Conservation (phyloP, 2,329 filamentous ascomycete species). For the Colletotrichum incanum region DNA sequence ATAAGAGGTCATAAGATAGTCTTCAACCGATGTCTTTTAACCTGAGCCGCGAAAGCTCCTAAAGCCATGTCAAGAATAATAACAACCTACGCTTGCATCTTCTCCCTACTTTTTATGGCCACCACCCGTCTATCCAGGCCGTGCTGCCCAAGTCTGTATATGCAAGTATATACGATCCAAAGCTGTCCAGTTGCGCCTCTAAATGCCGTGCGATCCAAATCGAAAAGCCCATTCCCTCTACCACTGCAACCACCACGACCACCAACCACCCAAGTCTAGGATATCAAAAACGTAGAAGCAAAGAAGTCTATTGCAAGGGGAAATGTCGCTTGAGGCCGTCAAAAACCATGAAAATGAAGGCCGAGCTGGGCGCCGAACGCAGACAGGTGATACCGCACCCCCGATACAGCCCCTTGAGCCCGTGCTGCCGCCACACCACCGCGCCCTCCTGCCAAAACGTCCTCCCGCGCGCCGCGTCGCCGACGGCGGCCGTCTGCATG, state of each 20-base stretch:
- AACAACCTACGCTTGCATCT: constrained; percentile 10
- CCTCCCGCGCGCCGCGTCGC: constrained; percentile 67
- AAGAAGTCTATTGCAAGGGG: constrained; percentile 58
- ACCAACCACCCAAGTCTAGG: constrained; percentile 36
- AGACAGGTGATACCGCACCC: constrained; percentile 95
- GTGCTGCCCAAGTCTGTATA: background rate
- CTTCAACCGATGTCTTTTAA: background rate
- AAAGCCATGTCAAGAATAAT: background rate
- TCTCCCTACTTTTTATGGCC: background rate
- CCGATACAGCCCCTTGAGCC: constrained; percentile 88
- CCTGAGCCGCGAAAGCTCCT: background rate
- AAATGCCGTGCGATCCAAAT: constrained; percentile 27
- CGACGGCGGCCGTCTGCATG: constrained; percentile 90
- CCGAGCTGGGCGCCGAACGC: constrained; percentile 93
- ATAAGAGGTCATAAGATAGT: too few relatives aligned
- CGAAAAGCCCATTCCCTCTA: constrained; percentile 12
- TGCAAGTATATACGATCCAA: constrained; percentile 9
- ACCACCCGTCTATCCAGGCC: background rate
- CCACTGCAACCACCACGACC: background rate
- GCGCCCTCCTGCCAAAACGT: constrained; percentile 82
- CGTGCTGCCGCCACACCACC: constrained; percentile 85
- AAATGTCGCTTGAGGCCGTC: constrained; percentile 85
- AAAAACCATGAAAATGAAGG: constrained; percentile 97
- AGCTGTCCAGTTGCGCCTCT: constrained; percentile 35
- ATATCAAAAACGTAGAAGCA: constrained; percentile 37